Percentiles rank a stretch among this genome's conserved stretches.
Conservation (phyloP, 2,329 filamentous ascomycete species). For the Chaetomiaceae sp. region DNA sequence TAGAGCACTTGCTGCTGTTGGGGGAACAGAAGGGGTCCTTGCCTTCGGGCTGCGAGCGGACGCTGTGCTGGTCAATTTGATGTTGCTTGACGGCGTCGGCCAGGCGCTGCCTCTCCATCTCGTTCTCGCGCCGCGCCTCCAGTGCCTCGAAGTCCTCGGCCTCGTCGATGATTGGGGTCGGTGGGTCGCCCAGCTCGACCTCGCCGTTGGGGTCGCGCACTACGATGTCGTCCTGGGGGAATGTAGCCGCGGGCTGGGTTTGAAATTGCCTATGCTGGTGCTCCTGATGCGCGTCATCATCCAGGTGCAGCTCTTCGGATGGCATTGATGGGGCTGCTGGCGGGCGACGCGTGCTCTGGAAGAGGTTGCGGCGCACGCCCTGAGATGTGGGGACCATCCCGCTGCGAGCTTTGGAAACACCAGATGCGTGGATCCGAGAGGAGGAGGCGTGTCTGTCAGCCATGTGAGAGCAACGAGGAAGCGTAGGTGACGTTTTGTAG, state of each 20-base stretch:
- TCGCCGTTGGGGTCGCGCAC: conserved; percentile 60
- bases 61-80: conserved; percentile 49
- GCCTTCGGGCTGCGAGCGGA: conserved; percentile 64
- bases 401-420: conserved; percentile 16
- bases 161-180: conserved; percentile 49
- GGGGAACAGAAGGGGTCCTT: conserved; percentile 25
- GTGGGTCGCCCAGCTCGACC: conserved; percentile 54
- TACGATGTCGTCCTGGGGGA: conserved; percentile 51
- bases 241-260: conserved; percentile 28
- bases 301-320: conserved; percentile 46
- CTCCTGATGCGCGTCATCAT: conserved; percentile 34
- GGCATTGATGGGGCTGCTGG: conserved; percentile 40
- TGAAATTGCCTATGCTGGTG: conserved; percentile 7
- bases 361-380: conserved; percentile 52
- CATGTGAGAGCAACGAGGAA: conserved; percentile 13
- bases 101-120: conserved; percentile 57
- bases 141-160: conserved; percentile 48
- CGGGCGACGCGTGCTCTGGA: conserved; percentile 55
- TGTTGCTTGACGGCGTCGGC: conserved; percentile 60
- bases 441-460: conserved; percentile 23
- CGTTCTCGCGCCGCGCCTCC: conserved; percentile 55
- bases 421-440: conserved; percentile 6
- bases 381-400: conserved; percentile 11
- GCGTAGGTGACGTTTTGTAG: background rate
- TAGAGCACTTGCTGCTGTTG: background rate